Evolutionary conservation across 441 rosid genomes (phyloP).

Genomic region (Adansonia grandidieri): DNA sequence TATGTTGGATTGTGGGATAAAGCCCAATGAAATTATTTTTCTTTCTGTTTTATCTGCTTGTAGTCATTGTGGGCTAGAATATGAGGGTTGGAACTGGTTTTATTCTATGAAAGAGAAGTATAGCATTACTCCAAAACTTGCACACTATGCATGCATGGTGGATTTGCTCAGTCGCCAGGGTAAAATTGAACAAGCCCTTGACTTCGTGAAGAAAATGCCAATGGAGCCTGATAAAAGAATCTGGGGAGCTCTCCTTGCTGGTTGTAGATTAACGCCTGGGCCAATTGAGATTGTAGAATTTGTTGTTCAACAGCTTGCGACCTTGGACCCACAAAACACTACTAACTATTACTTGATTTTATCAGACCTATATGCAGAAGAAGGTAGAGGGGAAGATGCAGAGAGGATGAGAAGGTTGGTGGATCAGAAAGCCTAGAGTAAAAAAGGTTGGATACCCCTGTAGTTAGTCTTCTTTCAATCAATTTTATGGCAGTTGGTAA

Average conservation of each 20-base stretch:
- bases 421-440: constrained; percentile 18
- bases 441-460: background rate
- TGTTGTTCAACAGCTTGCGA: constrained; percentile 27
- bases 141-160: constrained; percentile 37
- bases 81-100: constrained; percentile 35
- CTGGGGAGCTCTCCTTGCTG: constrained; percentile 25
- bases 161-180: constrained; percentile 39
- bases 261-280: constrained; percentile 29
- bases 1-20: constrained; percentile 29
- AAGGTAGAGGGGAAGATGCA: constrained; percentile 32
- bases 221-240: constrained; percentile 34
- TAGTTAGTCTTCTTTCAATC: background rate
- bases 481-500: background rate
- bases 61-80: constrained; percentile 29
- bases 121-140: constrained; percentile 17
- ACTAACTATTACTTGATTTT: constrained; percentile 24
- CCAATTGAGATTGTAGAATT: constrained; percentile 36
- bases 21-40: constrained; percentile 33
- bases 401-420: constrained; percentile 30
- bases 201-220: constrained; percentile 37
- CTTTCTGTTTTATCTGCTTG: constrained; percentile 33
- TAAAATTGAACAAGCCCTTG: constrained; percentile 33
- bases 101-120: constrained; percentile 26
- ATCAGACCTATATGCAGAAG: constrained; percentile 31
- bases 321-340: constrained; percentile 27